A percentile compares a stretch with the other conserved stretches of the same genome.
Conservation (phyloP, 1,284 basidiomycete species). For the Ceratobasidium papillatum region DNA sequence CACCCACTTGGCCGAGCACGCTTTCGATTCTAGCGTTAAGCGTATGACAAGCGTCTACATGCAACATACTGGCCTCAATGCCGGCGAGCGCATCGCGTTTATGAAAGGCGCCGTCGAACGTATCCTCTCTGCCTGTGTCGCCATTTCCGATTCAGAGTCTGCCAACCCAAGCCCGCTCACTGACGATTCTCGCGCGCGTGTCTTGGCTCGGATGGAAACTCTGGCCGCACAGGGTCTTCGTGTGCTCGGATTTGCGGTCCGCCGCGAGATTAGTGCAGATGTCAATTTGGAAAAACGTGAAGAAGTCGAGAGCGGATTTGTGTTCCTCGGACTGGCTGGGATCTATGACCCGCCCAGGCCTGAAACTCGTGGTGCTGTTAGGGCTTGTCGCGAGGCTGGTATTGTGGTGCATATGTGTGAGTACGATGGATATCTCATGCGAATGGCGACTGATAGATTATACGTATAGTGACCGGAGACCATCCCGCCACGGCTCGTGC, state of each 20-base stretch:
- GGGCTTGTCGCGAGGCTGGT: conserved; percentile 68
- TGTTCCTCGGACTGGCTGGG: conserved; percentile 70
- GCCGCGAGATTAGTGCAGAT: conserved; percentile 51
- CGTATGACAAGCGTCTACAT: conserved; percentile 65
- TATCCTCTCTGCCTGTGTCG: conserved; percentile 61
- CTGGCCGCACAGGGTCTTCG: conserved; percentile 67
- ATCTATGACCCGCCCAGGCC: conserved; percentile 78
- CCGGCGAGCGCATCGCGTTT: conserved; percentile 52
- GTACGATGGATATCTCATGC: background rate
- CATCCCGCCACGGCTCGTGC: conserved; percentile 59
- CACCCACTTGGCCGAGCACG: conserved; percentile 58
- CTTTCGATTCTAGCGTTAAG: conserved; percentile 71
- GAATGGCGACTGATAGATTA: background rate
- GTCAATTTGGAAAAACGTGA: conserved; percentile 53
- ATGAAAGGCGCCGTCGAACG: conserved; percentile 74
- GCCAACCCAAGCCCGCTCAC: conserved; percentile 47
- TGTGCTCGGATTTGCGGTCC: conserved; percentile 56
- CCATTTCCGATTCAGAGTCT: conserved; percentile 51
- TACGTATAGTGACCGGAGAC: conserved; percentile 50
- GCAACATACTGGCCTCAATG: conserved; percentile 27
- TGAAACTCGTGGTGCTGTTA: conserved; percentile 69
- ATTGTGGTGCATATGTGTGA: conserved; percentile 74
- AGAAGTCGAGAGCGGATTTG: conserved; percentile 65
- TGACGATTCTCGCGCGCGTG: conserved; percentile 54
- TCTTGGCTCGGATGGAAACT: conserved; percentile 62